Conservation (phyloP, 2,329 filamentous ascomycete species). For the Dothiorella sarmentorum region DNA sequence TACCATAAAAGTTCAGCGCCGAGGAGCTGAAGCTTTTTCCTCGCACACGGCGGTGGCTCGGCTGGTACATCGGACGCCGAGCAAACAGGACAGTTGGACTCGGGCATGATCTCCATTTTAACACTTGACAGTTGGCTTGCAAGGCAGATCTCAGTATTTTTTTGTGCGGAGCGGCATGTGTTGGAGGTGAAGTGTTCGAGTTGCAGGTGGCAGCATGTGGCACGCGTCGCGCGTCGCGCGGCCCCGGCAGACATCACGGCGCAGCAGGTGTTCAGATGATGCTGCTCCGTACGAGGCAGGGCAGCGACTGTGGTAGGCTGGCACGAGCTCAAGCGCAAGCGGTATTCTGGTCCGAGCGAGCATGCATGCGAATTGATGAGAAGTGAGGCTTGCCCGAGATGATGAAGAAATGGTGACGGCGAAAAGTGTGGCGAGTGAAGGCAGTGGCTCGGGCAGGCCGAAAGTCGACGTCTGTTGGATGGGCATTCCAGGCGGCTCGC, state of each 20-base stretch:
- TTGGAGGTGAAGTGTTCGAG: conserved; percentile 11
- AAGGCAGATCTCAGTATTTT: neutral
- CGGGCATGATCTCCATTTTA: neutral
- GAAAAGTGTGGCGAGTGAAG: neutral
- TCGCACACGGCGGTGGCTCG: neutral
- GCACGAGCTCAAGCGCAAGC: neutral
- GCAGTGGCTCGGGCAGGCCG: neutral
- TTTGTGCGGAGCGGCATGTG: neutral
- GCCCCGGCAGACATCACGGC: neutral
- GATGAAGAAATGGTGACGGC: conserved; percentile 12
- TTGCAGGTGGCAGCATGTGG: neutral
- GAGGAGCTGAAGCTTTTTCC: neutral
- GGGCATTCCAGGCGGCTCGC: too few species aligned
- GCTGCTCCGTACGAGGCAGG: conserved; percentile 4
- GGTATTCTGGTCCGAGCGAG: neutral
- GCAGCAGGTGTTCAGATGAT: conserved; percentile 3
- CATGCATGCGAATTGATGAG: neutral
- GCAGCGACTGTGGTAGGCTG: neutral
- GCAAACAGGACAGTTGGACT: neutral
- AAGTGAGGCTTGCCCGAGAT: neutral
- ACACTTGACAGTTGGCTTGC: conserved; percentile 8
- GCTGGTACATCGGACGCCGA: neutral
- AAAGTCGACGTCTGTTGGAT: too few species aligned
- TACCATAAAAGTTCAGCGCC: neutral
- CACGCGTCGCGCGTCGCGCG: neutral